A percentile compares a stretch with the other conserved stretches of the same genome.
These are phyloP conservation scores for Nicotiana paniculata DNA, from an alignment of 257 asterid species.

Conservation along the genomic window DNA sequence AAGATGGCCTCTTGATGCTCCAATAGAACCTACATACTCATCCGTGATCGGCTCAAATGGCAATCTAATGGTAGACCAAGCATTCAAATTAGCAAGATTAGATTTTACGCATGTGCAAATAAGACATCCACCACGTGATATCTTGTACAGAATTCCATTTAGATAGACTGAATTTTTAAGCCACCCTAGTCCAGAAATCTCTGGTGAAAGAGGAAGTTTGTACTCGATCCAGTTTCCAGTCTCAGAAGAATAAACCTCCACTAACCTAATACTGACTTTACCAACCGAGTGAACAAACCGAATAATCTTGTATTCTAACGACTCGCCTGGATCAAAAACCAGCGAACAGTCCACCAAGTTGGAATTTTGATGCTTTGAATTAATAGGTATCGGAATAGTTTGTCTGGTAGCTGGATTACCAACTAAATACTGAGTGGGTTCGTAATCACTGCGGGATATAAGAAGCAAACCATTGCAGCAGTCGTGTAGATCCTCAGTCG, in stretches of 20 bases:
- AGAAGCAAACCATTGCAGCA: too few species aligned
- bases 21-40: neutral
- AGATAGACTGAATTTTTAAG: neutral
- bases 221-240: neutral
- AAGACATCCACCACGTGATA: neutral
- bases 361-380: neutral
- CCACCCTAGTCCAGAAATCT: neutral
- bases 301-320: neutral
- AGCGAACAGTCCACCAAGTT: neutral
- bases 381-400: neutral
- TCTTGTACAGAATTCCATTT: neutral
- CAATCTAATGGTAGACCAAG: neutral
- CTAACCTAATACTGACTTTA: neutral
- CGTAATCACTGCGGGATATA: too few species aligned
- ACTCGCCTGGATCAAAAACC: neutral
- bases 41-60: neutral
- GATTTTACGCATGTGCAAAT: neutral
- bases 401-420: neutral
- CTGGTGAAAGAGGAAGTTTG: neutral
- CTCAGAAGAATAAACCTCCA: neutral
- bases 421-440: neutral
- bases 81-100: neutral
- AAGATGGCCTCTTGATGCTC: neutral
- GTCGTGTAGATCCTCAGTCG: too few species aligned
- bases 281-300: neutral